Evolutionary conservation across 2,329 filamentous ascomycete species (phyloP).

Genomic region (Stromatinia cepivora): DNA sequence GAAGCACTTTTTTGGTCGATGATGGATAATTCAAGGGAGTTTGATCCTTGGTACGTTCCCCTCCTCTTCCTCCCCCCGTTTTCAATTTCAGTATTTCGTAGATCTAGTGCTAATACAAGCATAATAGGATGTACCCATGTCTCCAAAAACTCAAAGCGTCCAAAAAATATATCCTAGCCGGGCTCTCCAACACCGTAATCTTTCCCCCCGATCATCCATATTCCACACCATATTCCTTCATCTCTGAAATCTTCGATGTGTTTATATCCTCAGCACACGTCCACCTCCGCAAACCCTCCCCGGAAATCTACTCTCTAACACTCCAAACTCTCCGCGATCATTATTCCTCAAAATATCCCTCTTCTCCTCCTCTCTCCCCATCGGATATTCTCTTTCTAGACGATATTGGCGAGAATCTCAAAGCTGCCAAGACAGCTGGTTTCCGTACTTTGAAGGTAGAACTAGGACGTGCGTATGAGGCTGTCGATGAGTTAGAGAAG

Average conservation of each 20-base stretch:
- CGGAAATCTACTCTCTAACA: constrained; percentile 75
- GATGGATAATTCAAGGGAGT: constrained; percentile 70
- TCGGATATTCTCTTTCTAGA: constrained; percentile 81
- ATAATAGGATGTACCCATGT: constrained; percentile 75
- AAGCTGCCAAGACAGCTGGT: constrained; percentile 71
- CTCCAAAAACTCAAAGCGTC: constrained; percentile 66
- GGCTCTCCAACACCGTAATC: constrained; percentile 85
- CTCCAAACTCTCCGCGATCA: not conserved
- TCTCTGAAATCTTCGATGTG: constrained; percentile 75
- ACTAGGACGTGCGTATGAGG: constrained; percentile 74
- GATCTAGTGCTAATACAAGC: not conserved
- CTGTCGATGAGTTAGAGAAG: constrained; percentile 77
- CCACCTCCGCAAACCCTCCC: constrained; percentile 84
- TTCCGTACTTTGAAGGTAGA: constrained; percentile 83
- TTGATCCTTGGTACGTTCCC: constrained; percentile 61
- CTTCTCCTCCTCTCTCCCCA: constrained; percentile 51
- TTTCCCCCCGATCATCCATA: constrained; percentile 76
- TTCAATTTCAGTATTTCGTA: not conserved
- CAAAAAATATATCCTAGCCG: constrained; percentile 70
- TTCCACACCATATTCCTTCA: constrained; percentile 26
- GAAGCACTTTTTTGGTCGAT: constrained; percentile 86
- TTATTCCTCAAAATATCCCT: not conserved
- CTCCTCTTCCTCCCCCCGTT: too few relatives aligned
- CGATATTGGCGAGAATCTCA: constrained; percentile 87
- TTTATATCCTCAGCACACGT: constrained; percentile 86